Evolutionary conservation across 768 basidiomycete genomes (phyloP).

Genomic region (Tephrocybe sp.): DNA sequence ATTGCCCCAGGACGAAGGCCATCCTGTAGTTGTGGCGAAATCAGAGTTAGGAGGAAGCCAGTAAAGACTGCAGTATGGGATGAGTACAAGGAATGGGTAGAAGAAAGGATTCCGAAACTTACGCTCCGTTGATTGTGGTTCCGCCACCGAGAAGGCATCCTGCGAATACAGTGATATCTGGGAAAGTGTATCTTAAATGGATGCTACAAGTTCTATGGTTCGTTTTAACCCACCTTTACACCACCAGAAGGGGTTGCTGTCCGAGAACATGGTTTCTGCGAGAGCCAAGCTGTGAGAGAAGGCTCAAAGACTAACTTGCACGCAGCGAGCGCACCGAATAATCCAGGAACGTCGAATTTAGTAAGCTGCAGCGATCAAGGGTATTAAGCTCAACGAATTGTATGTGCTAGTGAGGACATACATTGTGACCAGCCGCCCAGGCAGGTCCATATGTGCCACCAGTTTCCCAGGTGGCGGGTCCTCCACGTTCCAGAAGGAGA

Average conservation of each 20-base stretch:
- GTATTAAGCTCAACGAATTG: not conserved
- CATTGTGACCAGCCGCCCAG: conserved; percentile 47
- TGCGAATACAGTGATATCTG: conserved; percentile 59
- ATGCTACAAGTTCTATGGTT: too few species aligned
- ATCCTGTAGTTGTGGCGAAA: conserved; percentile 48
- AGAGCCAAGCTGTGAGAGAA: not conserved
- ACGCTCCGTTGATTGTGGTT: conserved; percentile 64
- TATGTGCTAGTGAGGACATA: conserved; percentile 19
- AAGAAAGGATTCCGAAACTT: conserved; percentile 20
- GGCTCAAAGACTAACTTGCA: not conserved
- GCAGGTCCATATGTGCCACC: conserved; percentile 54
- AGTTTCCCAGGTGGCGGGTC: conserved; percentile 56
- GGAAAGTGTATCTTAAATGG: not conserved
- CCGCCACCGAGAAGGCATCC: conserved; percentile 66
- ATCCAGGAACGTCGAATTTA: conserved; percentile 63
- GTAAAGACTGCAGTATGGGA: conserved; percentile 35
- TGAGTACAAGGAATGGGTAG: not conserved
- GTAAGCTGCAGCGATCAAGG: conserved; percentile 41
- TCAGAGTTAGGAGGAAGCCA: conserved; percentile 53
- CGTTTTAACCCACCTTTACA: conserved; percentile 47
- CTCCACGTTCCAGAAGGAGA: conserved; percentile 60
- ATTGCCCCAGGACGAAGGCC: conserved; percentile 54
- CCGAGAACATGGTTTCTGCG: conserved; percentile 59
- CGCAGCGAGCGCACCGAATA: conserved; percentile 37
- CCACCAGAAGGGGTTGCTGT: conserved; percentile 58